Evolutionary conservation across 805 yeast species (phyloP).

Genomic region (Candida maris): DNA sequence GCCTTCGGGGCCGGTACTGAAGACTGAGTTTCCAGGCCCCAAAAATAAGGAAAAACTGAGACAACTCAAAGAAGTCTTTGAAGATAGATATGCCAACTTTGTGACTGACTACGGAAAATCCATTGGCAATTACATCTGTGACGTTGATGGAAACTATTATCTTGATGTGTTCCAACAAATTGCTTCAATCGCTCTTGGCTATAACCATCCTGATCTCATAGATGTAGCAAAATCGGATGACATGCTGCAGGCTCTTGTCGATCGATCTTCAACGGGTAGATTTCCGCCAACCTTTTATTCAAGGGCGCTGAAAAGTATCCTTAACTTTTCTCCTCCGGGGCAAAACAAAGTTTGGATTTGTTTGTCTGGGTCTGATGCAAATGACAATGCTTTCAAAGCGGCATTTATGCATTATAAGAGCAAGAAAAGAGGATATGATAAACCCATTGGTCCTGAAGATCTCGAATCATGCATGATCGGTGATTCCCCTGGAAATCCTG

Average conservation of each 20-base stretch:
- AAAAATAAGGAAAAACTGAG: conserved; percentile 1
- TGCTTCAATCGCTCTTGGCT: conserved; percentile 81
- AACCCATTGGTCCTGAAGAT: conserved; percentile 67
- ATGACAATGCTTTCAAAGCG: conserved; percentile 85
- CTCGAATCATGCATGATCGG: conserved; percentile 71
- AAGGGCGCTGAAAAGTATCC: conserved; percentile 49
- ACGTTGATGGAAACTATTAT: conserved; percentile 71
- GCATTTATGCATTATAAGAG: conserved; percentile 78
- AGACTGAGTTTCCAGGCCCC: background rate
- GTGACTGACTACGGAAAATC: conserved; percentile 74
- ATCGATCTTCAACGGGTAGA: conserved; percentile 83
- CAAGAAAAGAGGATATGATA: conserved; percentile 58
- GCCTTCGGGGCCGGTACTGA: conserved; percentile 1
- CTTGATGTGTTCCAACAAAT: conserved; percentile 81
- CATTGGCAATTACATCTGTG: conserved; percentile 73
- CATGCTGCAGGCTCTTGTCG: conserved; percentile 68
- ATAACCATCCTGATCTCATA: conserved; percentile 74
- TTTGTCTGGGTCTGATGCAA: conserved; percentile 83
- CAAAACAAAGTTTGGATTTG: conserved; percentile 75
- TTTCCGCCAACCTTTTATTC: conserved; percentile 67
- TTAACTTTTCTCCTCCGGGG: conserved; percentile 76
- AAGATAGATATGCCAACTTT: conserved; percentile 69
- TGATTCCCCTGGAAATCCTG: conserved; percentile 85
- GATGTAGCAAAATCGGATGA: conserved; percentile 66
- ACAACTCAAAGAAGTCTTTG: conserved; percentile 46